Evolutionary conservation across 2,329 filamentous ascomycete genomes (phyloP), one percentile per base, ranked within the genome.

Genomic region (Pseudogymnoascus sp.): DNA sequence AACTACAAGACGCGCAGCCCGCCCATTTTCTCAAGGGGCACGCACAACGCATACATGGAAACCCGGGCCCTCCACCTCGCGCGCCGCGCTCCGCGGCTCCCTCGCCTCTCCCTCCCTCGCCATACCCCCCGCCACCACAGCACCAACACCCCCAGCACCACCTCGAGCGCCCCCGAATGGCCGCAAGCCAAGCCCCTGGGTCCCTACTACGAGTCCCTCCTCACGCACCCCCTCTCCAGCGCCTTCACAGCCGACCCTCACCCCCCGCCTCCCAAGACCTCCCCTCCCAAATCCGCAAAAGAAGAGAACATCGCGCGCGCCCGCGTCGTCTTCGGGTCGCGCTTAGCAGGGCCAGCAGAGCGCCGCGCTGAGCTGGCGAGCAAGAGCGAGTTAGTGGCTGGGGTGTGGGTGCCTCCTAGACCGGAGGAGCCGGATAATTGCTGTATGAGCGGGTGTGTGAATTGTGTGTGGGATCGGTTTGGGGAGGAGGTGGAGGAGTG

Each of bases 371-470:
- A 84, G 50, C 81, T 86, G 37, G 78, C 84, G 11, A 78, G 81
- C 12, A 80, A 83, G 65, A 86, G 86, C 60, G 84, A 79, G 7
- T 79, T 85, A 65, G 80, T 97, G 62, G 92, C 90, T 1, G 93
- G 93, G 3, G 83, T 98, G 0, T 77, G 85, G 16, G 89, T 98
- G 4, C 95, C 95, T 1, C 93, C 92, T 0, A 84, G 84, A 59
- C 95, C 95, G 1, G 82, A 86, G 59, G 93, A 99, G 76, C 95
- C 95, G 3, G 95, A 98, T 71, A 97, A 99, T 73, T 99, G 95
- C 82, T 99, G 95, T 77, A 99, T 99, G 95, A 95, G 90, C 72
- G 95, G 95, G 2, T 99, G 95, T 74, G 93, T 96, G 59, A 93
- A 98, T 75, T 99, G 95, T 75, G 95, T 98, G 2, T 98, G 93